phyloP scores from a whole-genome alignment of 768 basidiomycete genomes.

The Naganishia antarctica region DNA sequence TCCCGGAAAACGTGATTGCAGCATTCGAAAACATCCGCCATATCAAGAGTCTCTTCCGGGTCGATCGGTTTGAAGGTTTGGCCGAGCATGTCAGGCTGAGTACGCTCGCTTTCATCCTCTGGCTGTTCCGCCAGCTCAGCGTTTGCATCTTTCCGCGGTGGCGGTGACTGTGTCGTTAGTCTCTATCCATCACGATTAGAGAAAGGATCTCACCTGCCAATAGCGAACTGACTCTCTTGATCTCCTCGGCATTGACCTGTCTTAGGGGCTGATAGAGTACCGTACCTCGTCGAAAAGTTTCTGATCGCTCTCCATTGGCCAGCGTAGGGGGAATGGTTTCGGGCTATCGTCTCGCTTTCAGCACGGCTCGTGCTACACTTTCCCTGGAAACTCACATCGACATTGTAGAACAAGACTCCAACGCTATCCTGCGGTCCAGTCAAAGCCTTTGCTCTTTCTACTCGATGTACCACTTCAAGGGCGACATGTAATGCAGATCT shows the following conservation, averaged over 20 bases:
- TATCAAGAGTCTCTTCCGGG: constrained; percentile 59
- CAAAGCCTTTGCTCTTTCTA: constrained; percentile 84
- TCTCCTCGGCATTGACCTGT: constrained; percentile 71
- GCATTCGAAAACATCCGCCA: constrained; percentile 84
- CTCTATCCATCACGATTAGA: neutral
- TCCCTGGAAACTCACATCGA: constrained; percentile 45
- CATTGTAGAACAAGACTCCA: constrained; percentile 88
- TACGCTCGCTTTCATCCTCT: constrained; percentile 52
- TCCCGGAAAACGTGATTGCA: constrained; percentile 86
- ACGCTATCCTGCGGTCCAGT: constrained; percentile 82
- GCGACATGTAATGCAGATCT: constrained; percentile 74
- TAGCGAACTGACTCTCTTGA: constrained; percentile 70
- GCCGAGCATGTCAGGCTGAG: constrained; percentile 54
- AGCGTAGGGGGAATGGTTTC: constrained; percentile 50
- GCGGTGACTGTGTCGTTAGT: neutral
- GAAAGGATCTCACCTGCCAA: constrained; percentile 53
- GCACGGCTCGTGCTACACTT: constrained; percentile 1
- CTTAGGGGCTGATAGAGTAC: constrained; percentile 71
- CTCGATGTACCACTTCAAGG: constrained; percentile 74
- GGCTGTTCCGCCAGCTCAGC: constrained; percentile 18
- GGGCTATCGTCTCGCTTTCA: constrained; percentile 59
- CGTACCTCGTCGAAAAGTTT: constrained; percentile 44
- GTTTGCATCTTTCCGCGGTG: constrained; percentile 19
- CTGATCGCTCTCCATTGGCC: constrained; percentile 17
- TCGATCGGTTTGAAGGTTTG: constrained; percentile 62